A percentile compares a stretch with the other conserved stretches of the same genome.
These are phyloP conservation scores for Primulina tabacum DNA, from an alignment of 257 asterid species.

Conservation along the genomic window DNA sequence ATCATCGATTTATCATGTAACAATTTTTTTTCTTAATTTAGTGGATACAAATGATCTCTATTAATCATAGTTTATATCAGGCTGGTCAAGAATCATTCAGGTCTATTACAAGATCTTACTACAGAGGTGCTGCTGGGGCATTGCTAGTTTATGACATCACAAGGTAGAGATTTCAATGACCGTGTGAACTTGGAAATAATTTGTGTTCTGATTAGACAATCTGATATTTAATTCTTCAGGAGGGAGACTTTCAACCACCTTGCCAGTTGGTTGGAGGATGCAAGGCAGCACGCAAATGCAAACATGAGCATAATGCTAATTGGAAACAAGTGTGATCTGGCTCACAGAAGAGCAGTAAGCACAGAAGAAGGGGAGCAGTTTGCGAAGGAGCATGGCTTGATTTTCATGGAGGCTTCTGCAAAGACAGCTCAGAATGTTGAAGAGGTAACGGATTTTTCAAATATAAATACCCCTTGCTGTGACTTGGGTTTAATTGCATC, in stretches of 20 bases:
- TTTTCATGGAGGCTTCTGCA: constrained; percentile 88
- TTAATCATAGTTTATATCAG: constrained; percentile 30
- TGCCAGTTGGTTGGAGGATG: constrained; percentile 84
- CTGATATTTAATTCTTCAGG: constrained; percentile 32
- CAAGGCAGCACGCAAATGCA: constrained; percentile 69
- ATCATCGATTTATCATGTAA: not conserved
- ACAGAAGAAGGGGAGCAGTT: constrained; percentile 79
- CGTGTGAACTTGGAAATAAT: constrained; percentile 2
- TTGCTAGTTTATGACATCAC: constrained; percentile 87
- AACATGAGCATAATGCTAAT: constrained; percentile 75
- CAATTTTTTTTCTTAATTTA: not conserved
- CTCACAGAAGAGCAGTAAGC: constrained; percentile 82
- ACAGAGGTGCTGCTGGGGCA: constrained; percentile 86
- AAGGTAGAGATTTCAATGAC: constrained; percentile 38
- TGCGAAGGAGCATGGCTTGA: constrained; percentile 72
- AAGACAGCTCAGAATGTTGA: constrained; percentile 85
- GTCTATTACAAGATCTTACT: constrained; percentile 75
- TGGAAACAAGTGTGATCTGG: constrained; percentile 70
- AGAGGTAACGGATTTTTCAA: constrained; percentile 45
- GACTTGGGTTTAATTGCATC: constrained; percentile 2
- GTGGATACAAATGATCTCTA: not conserved
- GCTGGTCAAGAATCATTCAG: constrained; percentile 91
- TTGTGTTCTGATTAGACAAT: not conserved
- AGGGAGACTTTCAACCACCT: constrained; percentile 85
- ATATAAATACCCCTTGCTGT: not conserved